Conservation (phyloP, 106 monocot genomes). For the Dendrobium chrysotoxum region DNA sequence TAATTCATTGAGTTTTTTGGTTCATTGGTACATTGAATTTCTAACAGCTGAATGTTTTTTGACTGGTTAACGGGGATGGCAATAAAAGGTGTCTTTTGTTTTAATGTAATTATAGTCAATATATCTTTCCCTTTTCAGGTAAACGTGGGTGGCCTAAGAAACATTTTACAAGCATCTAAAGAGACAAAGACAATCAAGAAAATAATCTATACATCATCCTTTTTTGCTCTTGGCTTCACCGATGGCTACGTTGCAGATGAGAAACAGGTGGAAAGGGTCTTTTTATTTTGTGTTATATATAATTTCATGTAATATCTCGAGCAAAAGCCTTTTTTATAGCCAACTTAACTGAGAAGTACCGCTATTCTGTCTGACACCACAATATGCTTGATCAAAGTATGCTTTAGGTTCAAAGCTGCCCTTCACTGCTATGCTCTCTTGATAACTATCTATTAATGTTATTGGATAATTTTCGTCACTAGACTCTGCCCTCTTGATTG, state of each 20-base stretch:
- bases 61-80: background rate
- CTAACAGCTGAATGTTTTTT: background rate
- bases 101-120: background rate
- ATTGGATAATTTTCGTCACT: background rate
- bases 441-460: background rate
- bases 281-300: background rate
- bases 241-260: conserved; percentile 87
- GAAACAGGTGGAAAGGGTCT: conserved; percentile 43
- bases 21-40: background rate
- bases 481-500: background rate
- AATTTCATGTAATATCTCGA: background rate
- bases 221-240: conserved; percentile 87
- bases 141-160: conserved; percentile 74
- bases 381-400: background rate
- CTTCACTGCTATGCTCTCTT: background rate
- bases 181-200: conserved; percentile 52
- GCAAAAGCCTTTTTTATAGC: background rate
- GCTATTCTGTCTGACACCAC: background rate
- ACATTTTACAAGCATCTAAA: conserved; percentile 68
- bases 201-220: conserved; percentile 91
- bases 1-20: background rate
- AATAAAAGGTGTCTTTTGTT: background rate
- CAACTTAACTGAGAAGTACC: background rate
- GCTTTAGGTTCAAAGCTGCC: background rate
- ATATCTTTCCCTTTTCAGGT: conserved; percentile 31